Evolutionary conservation across 2,329 filamentous ascomycete genomes (phyloP).

Genomic region (Colletotrichum sp.): DNA sequence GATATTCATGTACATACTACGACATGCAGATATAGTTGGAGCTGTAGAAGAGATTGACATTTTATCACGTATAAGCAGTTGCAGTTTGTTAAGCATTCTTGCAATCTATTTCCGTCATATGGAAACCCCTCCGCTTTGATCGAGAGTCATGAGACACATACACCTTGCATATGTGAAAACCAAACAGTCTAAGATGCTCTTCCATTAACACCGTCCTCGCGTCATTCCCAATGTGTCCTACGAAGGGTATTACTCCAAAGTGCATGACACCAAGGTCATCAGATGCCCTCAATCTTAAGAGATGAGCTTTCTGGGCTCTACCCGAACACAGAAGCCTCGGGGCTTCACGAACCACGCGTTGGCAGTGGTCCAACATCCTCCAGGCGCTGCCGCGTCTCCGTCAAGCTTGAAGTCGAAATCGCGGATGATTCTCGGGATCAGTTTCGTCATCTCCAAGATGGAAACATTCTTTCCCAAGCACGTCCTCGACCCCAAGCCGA

Average conservation of each 20-base stretch:
- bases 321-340: slow-evolving; percentile 38
- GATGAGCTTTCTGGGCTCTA: background rate
- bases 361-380: slow-evolving; percentile 33
- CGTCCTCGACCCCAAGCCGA: slow-evolving; percentile 44
- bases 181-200: background rate
- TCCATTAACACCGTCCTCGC: background rate
- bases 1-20: background rate
- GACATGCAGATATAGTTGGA: background rate
- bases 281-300: background rate
- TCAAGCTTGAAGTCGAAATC: slow-evolving; percentile 37
- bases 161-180: rapidly evolving
- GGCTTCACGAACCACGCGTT: slow-evolving; percentile 51
- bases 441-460: slow-evolving; percentile 46
- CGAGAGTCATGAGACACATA: background rate
- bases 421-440: slow-evolving; percentile 41
- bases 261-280: background rate
- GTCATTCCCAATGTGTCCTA: background rate
- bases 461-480: slow-evolving; percentile 51
- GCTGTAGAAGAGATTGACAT: background rate
- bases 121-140: background rate
- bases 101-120: background rate
- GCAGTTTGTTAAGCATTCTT: rapidly evolving
- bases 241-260: background rate
- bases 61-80: rapidly evolving
- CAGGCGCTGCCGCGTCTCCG: background rate